Evolutionary conservation across 73 alveolate genomes (phyloP).

Genomic region (Urostyla sp.): DNA sequence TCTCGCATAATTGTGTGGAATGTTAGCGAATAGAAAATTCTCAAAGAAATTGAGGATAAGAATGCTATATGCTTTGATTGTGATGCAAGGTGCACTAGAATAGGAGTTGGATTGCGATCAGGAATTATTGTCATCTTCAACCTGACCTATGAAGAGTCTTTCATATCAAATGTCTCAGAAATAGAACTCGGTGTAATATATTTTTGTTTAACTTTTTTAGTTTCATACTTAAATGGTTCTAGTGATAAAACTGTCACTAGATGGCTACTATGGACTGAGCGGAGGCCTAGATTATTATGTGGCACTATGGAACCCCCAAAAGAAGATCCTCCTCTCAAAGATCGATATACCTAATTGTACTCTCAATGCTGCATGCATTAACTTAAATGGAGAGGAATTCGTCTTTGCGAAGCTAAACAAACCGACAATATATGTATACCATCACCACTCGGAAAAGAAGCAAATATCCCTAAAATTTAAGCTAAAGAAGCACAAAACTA

Average conservation of each 20-base stretch:
- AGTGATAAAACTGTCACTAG: slow-evolving; percentile 24
- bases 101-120: slow-evolving; percentile 57
- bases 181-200: slow-evolving; percentile 53
- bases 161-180: slow-evolving; percentile 46
- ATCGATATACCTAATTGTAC: slow-evolving; percentile 18
- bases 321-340: slow-evolving; percentile 27
- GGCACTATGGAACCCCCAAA: slow-evolving; percentile 55
- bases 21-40: slow-evolving; percentile 4
- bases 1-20: slow-evolving; percentile 58
- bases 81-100: slow-evolving; percentile 27
- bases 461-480: not conserved
- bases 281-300: slow-evolving; percentile 65
- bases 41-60: slow-evolving; percentile 65
- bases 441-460: slow-evolving; percentile 40
- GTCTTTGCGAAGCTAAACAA: slow-evolving; percentile 15
- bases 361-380: slow-evolving; percentile 51
- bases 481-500: slow-evolving; percentile 43
- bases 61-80: slow-evolving; percentile 64
- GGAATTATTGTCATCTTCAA: slow-evolving; percentile 62
- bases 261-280: slow-evolving; percentile 58
- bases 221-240: slow-evolving; percentile 50
- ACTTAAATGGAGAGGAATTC: slow-evolving; percentile 62
- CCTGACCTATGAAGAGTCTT: slow-evolving; percentile 43
- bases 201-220: not conserved
- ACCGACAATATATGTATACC: slow-evolving; percentile 15